Evolutionary conservation across 139 green algal species (phyloP), one percentile per base, ranked within the genome.

Genomic region (Astrephomene gubernaculifera): DNA sequence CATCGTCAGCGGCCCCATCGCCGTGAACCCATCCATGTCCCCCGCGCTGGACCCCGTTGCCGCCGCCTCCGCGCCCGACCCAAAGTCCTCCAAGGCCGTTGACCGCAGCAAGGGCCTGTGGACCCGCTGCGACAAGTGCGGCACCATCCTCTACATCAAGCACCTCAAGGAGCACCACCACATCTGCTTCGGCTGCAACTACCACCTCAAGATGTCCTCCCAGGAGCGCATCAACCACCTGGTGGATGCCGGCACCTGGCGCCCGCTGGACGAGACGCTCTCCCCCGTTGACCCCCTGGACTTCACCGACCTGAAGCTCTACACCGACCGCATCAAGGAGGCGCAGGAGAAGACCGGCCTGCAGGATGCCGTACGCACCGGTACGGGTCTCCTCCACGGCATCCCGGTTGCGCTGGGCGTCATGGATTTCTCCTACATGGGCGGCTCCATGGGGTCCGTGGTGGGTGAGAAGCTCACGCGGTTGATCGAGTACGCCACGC

Each of bases 131-230:
- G 94, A 96, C 87, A 92, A 95, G 85, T 96, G 94, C 78, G 94
- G 94, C 33, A 92, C 95, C 43, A 96, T 96, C 68, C 87, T 97
- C 79, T 97, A 97, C 91, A 93, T 96, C 82, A 96, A 96, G 90
- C 93, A 96, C 87, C 80, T 96, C 41, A 95, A 94, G 90, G 91
- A 95, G 90, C 93, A 96, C 82, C 87, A 95, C 75, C 89, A 94
- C 74, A 95, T 96, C 81, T 96, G 94, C 90, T 96, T 95, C 70
- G 89, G 91, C 41, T 96, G 94, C 91, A 92, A 91, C 86, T 94
- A 92, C 88, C 92, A 96, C 87, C 87, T 96, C 44, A 93, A 96
- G 65, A 69, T 96, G 94, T 92, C 75, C 74, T 93, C 87, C 83
- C 43, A 89, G 71, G 93, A 96, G 81, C 87, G 93, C 63, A 92